Percentiles rank a stretch among this genome's conserved stretches.
phyloP scores from a whole-genome alignment of 2,329 filamentous ascomycete species.

The Ceratocystis smalleyi region DNA sequence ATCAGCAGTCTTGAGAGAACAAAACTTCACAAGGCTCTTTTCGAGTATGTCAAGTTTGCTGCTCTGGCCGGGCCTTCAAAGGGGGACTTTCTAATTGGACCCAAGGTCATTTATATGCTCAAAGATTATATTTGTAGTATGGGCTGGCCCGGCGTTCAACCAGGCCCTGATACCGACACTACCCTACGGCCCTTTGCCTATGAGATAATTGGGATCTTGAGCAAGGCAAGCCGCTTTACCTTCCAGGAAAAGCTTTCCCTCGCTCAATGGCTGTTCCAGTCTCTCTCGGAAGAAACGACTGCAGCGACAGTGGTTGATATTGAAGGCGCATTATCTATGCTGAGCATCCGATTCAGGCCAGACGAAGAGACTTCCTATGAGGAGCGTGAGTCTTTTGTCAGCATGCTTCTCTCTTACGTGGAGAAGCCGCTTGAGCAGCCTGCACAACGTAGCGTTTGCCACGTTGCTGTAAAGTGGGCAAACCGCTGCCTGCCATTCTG shows the following conservation, averaged over 20 bases:
- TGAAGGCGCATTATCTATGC: conserved; percentile 69
- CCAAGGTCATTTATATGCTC: conserved; percentile 51
- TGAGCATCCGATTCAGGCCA: conserved; percentile 35
- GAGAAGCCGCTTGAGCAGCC: conserved; percentile 32
- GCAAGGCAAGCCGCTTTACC: conserved; percentile 46
- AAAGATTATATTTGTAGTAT: conserved; percentile 60
- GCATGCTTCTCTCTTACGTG: conserved; percentile 55
- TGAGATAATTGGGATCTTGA: conserved; percentile 74
- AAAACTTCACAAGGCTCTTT: conserved; percentile 68
- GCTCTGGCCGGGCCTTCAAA: conserved; percentile 51
- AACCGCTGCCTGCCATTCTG: conserved; percentile 73
- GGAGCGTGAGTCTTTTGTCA: conserved; percentile 25
- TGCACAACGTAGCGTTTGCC: conserved; percentile 59
- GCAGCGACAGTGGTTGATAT: conserved; percentile 70
- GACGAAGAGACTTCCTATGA: conserved; percentile 15
- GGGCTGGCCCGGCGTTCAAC: conserved; percentile 61
- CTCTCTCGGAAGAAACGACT: conserved; percentile 63
- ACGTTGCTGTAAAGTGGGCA: conserved; percentile 73
- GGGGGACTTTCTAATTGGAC: conserved; percentile 49
- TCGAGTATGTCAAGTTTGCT: conserved; percentile 76
- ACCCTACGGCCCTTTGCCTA: conserved; percentile 67
- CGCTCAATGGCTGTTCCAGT: conserved; percentile 64
- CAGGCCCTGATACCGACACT: conserved; percentile 43
- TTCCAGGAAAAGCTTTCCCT: conserved; percentile 38
- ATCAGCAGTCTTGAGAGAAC: conserved; percentile 53